Base-by-base conservation (phyloP, 495 filamentous ascomycete genomes). In the Pseudomonodictys pantanalensis region DNA sequence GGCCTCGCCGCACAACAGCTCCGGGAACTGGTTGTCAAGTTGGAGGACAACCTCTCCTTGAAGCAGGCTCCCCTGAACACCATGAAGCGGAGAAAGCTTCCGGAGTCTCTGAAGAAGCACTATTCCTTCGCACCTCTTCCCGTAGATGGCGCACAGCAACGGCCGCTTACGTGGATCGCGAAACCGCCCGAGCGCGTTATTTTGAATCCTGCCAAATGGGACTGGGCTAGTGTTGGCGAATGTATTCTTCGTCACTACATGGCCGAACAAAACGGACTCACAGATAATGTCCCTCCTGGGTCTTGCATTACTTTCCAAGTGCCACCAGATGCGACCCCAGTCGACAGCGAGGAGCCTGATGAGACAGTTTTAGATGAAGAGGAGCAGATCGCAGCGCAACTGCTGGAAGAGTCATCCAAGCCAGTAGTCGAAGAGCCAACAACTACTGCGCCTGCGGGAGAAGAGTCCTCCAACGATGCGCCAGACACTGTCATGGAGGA, bases 1-100 rank as follows among this genome's bases (percentile, higher is more conserved):
- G 84, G 81, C 2, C 86, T 95, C 58, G 91, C 92, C 0, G 84
- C 83, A 29, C 85, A 93, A 60, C 84, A 92, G 58, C 75, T 98
- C 43, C 84, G 83, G 52, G 77, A 81, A 23, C 35, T 64, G 11
- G 76, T 95, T 6, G 64, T 77, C 48, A 78, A 83, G 25, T 71
- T 96, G 23, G 80, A 81, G n/a, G 93, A 97, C 68, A 75, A 82
- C 12, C 72, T 91, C 24, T 85, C 88, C 12, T 73, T 90, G 28
- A 79, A 78, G 5, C 85, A 88, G 52, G 84, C 84, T 0, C 76
- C 83, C 17, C 87, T 90, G 73, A 79, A 78, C 55, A 78, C 80
- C 17, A 81, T 84, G 50, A 64, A 76, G 11, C 83, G 85, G 58
- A 86, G 81, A 59, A 78, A 79, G 9, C 72, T 96, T 17, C 77